Percentiles rank a stretch among this genome's conserved stretches.
Conservation (phyloP, 306 rosid species). For the Quercus parvula region DNA sequence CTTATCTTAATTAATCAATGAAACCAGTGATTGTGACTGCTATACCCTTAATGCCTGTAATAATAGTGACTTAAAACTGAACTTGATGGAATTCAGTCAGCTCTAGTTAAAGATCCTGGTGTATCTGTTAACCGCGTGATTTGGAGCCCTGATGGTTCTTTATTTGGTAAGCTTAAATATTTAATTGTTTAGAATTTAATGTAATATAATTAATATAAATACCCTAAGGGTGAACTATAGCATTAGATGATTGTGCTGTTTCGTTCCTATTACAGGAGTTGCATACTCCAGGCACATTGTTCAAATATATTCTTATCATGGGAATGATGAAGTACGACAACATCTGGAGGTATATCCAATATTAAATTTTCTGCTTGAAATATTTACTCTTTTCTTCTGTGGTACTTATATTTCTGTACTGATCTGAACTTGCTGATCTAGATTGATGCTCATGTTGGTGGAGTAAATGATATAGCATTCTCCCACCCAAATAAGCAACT, state of each 20-base stretch:
- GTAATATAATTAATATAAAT: constrained; percentile 1
- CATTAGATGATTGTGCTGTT: constrained; percentile 3
- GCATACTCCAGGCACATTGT: constrained; percentile 96
- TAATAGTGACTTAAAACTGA: constrained; percentile 22
- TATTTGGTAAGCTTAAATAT: constrained; percentile 64
- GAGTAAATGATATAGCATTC: constrained; percentile 95
- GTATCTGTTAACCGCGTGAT: constrained; percentile 97
- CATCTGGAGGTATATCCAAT: constrained; percentile 67
- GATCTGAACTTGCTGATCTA: constrained; percentile 26
- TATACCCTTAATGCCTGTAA: constrained; percentile 2
- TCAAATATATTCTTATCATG: constrained; percentile 84
- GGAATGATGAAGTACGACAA: constrained; percentile 69
- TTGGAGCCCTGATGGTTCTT: constrained; percentile 96
- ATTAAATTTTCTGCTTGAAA: constrained; percentile 2
- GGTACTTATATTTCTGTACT: constrained; percentile 2
- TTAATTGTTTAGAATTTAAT: constrained; percentile 19
- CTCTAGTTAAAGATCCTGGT: constrained; percentile 88
- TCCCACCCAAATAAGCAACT: constrained; percentile 95
- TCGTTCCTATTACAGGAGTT: constrained; percentile 54
- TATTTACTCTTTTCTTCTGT: constrained; percentile 1
- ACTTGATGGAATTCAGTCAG: constrained; percentile 56
- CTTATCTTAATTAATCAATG: constrained; percentile 8
- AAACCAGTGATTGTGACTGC: constrained; percentile 2
- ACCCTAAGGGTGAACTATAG: constrained; percentile 1
- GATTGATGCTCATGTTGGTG: constrained; percentile 99